Conservation (phyloP, 164 flowering plant species). For the Vitis labrusca region DNA sequence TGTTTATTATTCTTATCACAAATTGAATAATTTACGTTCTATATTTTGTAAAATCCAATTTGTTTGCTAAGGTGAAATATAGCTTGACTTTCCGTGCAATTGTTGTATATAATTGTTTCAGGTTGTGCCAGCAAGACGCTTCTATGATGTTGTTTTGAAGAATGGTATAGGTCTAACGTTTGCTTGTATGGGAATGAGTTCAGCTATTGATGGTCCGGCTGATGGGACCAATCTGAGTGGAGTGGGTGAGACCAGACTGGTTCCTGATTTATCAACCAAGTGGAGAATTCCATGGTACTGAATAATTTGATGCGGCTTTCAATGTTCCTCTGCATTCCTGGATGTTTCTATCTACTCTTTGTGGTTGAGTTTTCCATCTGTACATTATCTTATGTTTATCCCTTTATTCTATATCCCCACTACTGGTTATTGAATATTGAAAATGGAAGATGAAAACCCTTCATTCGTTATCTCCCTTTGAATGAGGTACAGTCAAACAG, state of each 20-base stretch:
- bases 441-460: not conserved
- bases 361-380: not conserved
- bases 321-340: too few relatives aligned
- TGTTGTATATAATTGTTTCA: conserved; percentile 24
- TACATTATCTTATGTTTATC: not conserved
- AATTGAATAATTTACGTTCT: too few relatives aligned
- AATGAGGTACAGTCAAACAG: too few relatives aligned
- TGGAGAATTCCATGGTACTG: conserved; percentile 79
- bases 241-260: conserved; percentile 84
- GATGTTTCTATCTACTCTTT: not conserved
- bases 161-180: conserved; percentile 82
- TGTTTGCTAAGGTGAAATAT: too few relatives aligned
- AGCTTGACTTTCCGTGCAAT: conserved; percentile 1
- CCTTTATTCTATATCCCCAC: not conserved
- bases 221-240: conserved; percentile 74
- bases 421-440: not conserved
- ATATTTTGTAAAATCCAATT: too few relatives aligned
- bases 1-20: too few relatives aligned
- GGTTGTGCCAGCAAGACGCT: conserved; percentile 81
- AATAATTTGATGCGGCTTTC: not conserved
- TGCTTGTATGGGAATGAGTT: conserved; percentile 87
- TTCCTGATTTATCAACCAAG: conserved; percentile 84
- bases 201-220: conserved; percentile 75
- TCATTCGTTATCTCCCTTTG: not conserved
- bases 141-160: conserved; percentile 48